These are phyloP conservation scores for Veloporphyrellus conicus DNA, from an alignment of 1,284 basidiomycete species.

Conservation along the genomic window DNA sequence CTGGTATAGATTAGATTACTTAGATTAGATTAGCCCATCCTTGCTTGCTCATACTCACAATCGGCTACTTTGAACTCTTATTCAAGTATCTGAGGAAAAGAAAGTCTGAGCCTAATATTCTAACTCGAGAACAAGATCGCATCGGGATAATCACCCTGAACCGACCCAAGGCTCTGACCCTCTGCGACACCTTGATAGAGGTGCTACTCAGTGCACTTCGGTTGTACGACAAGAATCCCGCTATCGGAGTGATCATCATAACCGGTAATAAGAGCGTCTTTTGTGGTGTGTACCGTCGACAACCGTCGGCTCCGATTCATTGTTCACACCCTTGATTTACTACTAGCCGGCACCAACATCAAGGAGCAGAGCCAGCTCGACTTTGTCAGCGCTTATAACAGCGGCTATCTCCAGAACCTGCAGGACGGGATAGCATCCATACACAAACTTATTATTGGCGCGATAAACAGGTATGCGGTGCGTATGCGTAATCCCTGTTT, in stretches of 20 bases:
- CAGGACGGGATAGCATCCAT: too few relatives aligned
- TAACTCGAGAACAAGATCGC: constrained; percentile 15
- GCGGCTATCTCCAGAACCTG: too few relatives aligned
- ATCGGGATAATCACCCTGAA: constrained; percentile 75
- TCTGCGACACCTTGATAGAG: constrained; percentile 71
- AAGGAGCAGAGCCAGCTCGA: constrained; percentile 83
- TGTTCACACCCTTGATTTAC: neutral
- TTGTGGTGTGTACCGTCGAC: constrained; percentile 30
- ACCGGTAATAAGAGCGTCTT: constrained; percentile 92
- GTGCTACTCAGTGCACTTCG: too few relatives aligned
- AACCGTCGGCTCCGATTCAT: constrained; percentile 6
- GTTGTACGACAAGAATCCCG: constrained; percentile 72
- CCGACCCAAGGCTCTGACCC: constrained; percentile 91
- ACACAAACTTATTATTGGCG: constrained; percentile 47
- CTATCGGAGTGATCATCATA: constrained; percentile 83
- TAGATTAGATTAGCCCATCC: neutral
- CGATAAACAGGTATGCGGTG: constrained; percentile 81
- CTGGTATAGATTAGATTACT: neutral
- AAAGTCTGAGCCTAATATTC: constrained; percentile 20
- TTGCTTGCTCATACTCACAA: too few relatives aligned
- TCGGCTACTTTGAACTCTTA: neutral
- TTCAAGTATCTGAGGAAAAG: neutral
- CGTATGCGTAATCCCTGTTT: too few relatives aligned
- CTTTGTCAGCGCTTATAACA: too few relatives aligned
- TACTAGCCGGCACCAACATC: constrained; percentile 79